These are phyloP conservation scores for Citrus trifoliata DNA, from an alignment of 345 rosid genomes.

Conservation along the genomic window DNA sequence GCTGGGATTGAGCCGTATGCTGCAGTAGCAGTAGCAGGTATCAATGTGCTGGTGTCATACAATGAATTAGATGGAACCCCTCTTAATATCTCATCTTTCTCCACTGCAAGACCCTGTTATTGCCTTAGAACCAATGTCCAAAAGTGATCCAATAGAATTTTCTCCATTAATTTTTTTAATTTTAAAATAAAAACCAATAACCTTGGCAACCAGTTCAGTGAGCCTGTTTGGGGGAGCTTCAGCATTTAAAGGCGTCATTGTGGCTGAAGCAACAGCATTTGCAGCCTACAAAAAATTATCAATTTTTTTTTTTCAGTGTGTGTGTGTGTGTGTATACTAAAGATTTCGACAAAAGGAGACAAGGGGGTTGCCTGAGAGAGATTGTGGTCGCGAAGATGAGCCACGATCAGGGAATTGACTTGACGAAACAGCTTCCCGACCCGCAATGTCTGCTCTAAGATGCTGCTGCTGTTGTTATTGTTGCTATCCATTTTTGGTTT, in stretches of 20 bases:
- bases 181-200: slow-evolving; percentile 11
- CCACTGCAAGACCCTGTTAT: slow-evolving; percentile 85
- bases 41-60: slow-evolving; percentile 30
- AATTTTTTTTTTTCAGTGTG: background rate
- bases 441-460: slow-evolving; percentile 62
- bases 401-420: slow-evolving; percentile 74
- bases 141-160: background rate
- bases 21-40: slow-evolving; percentile 22
- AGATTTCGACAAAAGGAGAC: background rate
- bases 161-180: background rate
- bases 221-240: slow-evolving; percentile 73
- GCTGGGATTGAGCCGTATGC: slow-evolving; percentile 49
- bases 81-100: slow-evolving; percentile 55
- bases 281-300: slow-evolving; percentile 51
- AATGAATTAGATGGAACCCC: slow-evolving; percentile 49
- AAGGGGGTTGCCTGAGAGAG: slow-evolving; percentile 47
- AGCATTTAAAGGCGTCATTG: slow-evolving; percentile 71
- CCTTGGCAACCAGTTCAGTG: slow-evolving; percentile 81
- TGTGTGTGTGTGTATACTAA: background rate
- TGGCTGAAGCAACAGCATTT: slow-evolving; percentile 69
- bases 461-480: slow-evolving; percentile 4
- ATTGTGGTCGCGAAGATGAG: slow-evolving; percentile 79
- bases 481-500: slow-evolving; percentile 27
- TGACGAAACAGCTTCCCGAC: slow-evolving; percentile 68
- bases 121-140: slow-evolving; percentile 30